Evolutionary conservation across 768 basidiomycete genomes (phyloP).

Genomic region (Panellus pusillus): DNA sequence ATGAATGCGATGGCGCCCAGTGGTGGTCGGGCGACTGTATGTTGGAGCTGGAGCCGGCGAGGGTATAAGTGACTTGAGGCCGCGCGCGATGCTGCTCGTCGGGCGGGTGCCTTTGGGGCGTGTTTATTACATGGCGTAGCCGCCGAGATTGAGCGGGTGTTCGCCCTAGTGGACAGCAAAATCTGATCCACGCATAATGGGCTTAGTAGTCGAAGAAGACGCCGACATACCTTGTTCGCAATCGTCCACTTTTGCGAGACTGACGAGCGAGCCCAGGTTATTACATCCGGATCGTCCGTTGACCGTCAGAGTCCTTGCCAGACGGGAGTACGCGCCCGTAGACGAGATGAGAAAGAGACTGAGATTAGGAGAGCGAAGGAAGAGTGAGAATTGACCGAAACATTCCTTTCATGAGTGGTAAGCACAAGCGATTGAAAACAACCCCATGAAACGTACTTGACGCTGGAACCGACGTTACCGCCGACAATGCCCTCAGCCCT

Average conservation of each 20-base stretch:
- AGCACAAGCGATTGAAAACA: too few species aligned
- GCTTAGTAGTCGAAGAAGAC: neutral
- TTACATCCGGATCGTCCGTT: constrained; percentile 77
- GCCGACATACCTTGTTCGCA: constrained; percentile 55
- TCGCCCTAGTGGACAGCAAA: constrained; percentile 42
- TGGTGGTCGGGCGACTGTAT: constrained; percentile 18
- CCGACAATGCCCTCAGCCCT: too few species aligned
- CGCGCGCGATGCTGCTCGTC: constrained; percentile 59
- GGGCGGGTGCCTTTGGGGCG: constrained; percentile 51
- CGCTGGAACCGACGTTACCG: too few species aligned
- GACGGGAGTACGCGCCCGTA: too few species aligned
- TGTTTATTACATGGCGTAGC: constrained; percentile 51
- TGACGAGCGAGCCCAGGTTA: constrained; percentile 74
- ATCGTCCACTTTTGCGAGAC: constrained; percentile 74
- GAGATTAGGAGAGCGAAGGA: too few species aligned
- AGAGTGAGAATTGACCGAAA: too few species aligned
- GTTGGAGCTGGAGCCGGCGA: constrained; percentile 14
- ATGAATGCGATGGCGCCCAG: constrained; percentile 21
- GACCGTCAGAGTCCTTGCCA: constrained; percentile 53
- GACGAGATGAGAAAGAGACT: too few species aligned
- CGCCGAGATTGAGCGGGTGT: constrained; percentile 60
- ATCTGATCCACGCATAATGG: too few species aligned
- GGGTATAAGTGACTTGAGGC: constrained; percentile 61
- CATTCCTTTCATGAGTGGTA: too few species aligned
- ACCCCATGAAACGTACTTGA: too few species aligned